phyloP scores from a whole-genome alignment of 805 yeast species.

The Wickerhamiella parazyma region DNA sequence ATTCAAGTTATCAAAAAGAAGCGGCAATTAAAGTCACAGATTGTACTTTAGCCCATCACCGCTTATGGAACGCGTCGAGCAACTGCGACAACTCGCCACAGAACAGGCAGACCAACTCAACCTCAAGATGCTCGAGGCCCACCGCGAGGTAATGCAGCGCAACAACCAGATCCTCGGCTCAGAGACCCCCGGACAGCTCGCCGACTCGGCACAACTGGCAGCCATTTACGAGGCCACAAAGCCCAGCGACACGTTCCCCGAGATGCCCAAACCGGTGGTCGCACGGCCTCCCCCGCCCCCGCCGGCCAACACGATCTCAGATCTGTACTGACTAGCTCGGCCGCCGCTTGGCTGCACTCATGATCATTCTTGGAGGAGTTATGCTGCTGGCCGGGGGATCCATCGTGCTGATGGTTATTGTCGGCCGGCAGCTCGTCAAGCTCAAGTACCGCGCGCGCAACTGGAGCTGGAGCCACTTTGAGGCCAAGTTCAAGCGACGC shows the following conservation, averaged over 20 bases:
- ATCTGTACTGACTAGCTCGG: neutral
- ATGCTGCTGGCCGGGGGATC: slow-evolving; percentile 5
- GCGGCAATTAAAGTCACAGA: too few species aligned
- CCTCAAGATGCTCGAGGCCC: neutral
- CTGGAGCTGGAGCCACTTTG: neutral
- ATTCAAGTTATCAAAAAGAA: too few species aligned
- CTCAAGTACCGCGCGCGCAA: neutral
- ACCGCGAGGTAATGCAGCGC: neutral
- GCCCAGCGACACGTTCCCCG: slow-evolving; percentile 1
- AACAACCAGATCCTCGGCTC: neutral
- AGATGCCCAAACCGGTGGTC: neutral
- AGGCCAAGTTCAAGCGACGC: neutral
- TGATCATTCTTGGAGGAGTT: slow-evolving; percentile 5
- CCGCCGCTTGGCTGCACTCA: neutral
- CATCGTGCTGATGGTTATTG: slow-evolving; percentile 1
- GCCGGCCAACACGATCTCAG: neutral
- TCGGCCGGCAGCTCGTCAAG: slow-evolving; percentile 1
- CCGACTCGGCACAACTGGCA: neutral
- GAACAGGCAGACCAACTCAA: neutral
- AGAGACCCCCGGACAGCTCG: too few species aligned
- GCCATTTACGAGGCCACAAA: neutral
- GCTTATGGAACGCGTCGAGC: neutral
- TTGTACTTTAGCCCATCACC: too few species aligned
- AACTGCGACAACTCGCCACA: neutral
- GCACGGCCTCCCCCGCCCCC: neutral